Evolutionary conservation across 495 filamentous ascomycete genomes (phyloP).

Genomic region (Penicillium robsamsonii): DNA sequence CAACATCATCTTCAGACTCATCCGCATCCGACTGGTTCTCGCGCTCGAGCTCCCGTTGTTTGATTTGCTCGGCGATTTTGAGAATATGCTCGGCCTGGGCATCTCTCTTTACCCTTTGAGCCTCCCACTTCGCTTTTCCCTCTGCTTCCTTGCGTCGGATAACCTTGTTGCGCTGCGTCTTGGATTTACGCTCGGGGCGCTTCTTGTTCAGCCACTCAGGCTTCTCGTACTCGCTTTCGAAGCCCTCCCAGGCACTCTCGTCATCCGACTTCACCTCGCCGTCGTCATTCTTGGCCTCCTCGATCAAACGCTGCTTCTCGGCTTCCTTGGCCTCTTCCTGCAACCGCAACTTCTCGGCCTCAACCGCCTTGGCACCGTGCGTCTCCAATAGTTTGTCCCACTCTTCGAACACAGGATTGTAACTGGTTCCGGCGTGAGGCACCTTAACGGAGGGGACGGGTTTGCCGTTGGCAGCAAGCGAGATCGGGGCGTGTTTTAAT

Average conservation of each 20-base stretch:
- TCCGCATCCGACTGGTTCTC: conserved; percentile 51
- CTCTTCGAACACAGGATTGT: conserved; percentile 84
- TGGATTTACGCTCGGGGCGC: conserved; percentile 77
- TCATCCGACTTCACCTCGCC: conserved; percentile 73
- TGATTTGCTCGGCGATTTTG: conserved; percentile 61
- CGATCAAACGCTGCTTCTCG: conserved; percentile 47
- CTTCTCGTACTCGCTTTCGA: conserved; percentile 68
- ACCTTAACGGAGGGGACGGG: conserved; percentile 71
- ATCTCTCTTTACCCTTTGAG: conserved; percentile 64
- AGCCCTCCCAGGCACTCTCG: conserved; percentile 85
- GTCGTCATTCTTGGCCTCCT: conserved; percentile 63
- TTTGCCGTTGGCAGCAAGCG: conserved; percentile 75
- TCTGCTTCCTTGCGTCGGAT: conserved; percentile 86
- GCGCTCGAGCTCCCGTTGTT: conserved; percentile 53
- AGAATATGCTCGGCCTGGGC: conserved; percentile 62
- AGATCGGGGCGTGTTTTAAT: conserved; percentile 70
- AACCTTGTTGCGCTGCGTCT: conserved; percentile 78
- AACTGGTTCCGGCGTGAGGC: conserved; percentile 79
- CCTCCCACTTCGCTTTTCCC: conserved; percentile 65
- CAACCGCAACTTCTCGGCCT: conserved; percentile 74
- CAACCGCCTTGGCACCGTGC: conserved; percentile 75
- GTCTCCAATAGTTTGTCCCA: conserved; percentile 72
- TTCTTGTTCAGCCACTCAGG: conserved; percentile 64
- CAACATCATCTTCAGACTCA: conserved; percentile 52
- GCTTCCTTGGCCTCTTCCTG: conserved; percentile 62